These are phyloP conservation scores for Tremella yokohamensis DNA, from an alignment of 768 basidiomycete genomes.

Conservation along the genomic window DNA sequence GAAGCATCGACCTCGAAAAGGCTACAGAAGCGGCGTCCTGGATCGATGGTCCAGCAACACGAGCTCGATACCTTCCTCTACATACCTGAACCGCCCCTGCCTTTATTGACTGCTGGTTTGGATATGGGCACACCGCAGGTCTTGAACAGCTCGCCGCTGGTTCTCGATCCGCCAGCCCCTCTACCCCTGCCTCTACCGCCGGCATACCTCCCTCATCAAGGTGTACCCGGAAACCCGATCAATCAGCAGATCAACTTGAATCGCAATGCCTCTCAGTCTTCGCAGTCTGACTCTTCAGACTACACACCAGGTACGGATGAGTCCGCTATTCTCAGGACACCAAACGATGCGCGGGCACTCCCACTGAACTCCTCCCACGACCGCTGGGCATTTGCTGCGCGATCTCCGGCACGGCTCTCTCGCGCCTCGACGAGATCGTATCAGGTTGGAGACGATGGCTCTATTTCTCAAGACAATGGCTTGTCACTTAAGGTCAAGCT, in stretches of 20 bases:
- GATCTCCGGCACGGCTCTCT: not conserved
- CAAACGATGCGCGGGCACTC: not conserved
- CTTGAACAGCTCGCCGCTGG: constrained; percentile 4
- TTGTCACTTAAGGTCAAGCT: too few species aligned
- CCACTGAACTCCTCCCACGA: not conserved
- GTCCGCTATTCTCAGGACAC: not conserved
- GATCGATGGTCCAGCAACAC: not conserved
- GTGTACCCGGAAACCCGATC: too few species aligned
- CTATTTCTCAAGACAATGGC: not conserved
- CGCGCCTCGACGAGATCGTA: not conserved
- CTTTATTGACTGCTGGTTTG: too few species aligned
- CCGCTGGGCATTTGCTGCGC: not conserved
- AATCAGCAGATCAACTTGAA: too few species aligned
- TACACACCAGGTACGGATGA: not conserved
- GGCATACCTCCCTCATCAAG: too few species aligned
- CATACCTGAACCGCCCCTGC: not conserved
- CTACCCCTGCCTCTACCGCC: not conserved
- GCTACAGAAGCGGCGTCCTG: not conserved
- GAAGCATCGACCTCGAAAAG: not conserved
- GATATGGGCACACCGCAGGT: too few species aligned
- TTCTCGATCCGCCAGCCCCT: constrained; percentile 4
- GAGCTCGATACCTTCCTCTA: not conserved
- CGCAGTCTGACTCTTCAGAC: not conserved
- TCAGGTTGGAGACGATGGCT: not conserved
- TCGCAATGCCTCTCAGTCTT: too few species aligned